These are phyloP conservation scores for Takashimella tepidaria DNA, from an alignment of 1,284 basidiomycete species.

Conservation along the genomic window DNA sequence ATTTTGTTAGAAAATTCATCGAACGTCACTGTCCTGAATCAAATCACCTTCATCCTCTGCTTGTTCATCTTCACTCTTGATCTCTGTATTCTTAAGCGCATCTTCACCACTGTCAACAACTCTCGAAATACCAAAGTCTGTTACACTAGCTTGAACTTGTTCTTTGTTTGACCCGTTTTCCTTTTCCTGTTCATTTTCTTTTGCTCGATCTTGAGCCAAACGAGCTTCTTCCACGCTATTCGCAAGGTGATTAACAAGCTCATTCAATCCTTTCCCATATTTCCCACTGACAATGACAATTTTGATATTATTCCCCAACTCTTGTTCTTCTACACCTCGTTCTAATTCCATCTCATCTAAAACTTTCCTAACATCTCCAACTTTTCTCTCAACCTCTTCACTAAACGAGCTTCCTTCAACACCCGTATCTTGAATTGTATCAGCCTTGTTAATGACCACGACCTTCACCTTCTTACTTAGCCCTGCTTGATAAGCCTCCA, in stretches of 20 bases:
- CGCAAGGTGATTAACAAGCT: conserved; percentile 61
- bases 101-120: no score
- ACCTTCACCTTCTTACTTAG: conserved; percentile 70
- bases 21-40: no score
- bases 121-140: no score
- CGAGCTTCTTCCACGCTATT: conserved; percentile 63
- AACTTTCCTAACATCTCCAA: conserved; percentile 47
- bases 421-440: conserved; percentile 55
- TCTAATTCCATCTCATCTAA: conserved; percentile 40
- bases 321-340: conserved; percentile 18
- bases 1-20: no score
- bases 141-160: no score
- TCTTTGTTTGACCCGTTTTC: no score
- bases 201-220: no score
- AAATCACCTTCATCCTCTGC: no score
- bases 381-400: conserved; percentile 29
- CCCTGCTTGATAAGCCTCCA: conserved; percentile 77
- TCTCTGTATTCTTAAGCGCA: no score
- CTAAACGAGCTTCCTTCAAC: background rate
- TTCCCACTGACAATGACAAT: conserved; percentile 76
- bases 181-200: no score
- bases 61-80: no score
- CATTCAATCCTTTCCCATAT: conserved; percentile 67
- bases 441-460: conserved; percentile 93
- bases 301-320: conserved; percentile 54